Conservation (phyloP, 805 yeast genomes). For the Zygoascus tannicola region DNA sequence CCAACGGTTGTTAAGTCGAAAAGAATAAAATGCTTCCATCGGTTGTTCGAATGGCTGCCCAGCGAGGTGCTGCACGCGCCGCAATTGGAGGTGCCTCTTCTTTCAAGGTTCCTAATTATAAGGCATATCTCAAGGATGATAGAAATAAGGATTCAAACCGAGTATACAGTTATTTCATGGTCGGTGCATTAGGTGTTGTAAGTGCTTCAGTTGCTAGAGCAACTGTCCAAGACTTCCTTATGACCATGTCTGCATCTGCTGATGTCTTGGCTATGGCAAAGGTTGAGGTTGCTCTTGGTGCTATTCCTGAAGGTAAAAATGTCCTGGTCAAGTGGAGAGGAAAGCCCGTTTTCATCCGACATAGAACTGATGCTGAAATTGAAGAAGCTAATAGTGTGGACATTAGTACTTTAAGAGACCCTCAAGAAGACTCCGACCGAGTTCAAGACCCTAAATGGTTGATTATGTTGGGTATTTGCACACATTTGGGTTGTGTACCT, state of each 20-base stretch:
- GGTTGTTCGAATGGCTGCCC: constrained; percentile 5
- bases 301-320: constrained; percentile 96
- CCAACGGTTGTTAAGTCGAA: too few species aligned
- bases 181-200: constrained; percentile 87
- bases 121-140: constrained; percentile 64
- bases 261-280: constrained; percentile 99
- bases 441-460: constrained; percentile 97
- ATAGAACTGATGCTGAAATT: constrained; percentile 89
- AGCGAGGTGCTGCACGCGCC: constrained; percentile 4
- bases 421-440: constrained; percentile 87
- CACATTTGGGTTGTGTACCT: constrained; percentile 99
- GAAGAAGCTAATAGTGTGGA: constrained; percentile 88
- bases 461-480: constrained; percentile 98
- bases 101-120: constrained; percentile 87
- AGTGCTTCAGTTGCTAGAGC: constrained; percentile 94
- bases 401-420: constrained; percentile 76
- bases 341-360: constrained; percentile 99
- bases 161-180: constrained; percentile 92
- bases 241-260: constrained; percentile 95
- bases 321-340: constrained; percentile 99
- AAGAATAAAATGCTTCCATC: constrained; percentile 3
- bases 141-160: constrained; percentile 68
- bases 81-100: constrained; percentile 41
- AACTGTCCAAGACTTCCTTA: constrained; percentile 82
- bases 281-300: constrained; percentile 90